These are phyloP conservation scores for Lophium mytilinum DNA, from an alignment of 495 filamentous ascomycete genomes.

Conservation along the genomic window DNA sequence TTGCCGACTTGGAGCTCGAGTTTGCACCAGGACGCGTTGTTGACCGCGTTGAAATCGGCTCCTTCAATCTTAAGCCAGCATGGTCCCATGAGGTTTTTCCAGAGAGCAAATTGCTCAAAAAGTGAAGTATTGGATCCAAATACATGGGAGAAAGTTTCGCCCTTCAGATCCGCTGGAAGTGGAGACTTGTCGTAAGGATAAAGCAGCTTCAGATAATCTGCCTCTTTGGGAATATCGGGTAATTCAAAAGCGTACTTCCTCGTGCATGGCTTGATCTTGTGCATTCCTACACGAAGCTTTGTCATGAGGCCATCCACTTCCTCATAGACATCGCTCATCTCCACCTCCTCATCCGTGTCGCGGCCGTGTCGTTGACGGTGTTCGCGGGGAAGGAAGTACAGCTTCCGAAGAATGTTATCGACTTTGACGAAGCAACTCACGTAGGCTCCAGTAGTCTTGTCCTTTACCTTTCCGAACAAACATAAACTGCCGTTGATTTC, in stretches of 20 bases:
- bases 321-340: constrained; percentile 80
- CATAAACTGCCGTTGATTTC: constrained; percentile 88
- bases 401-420: constrained; percentile 86
- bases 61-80: constrained; percentile 90
- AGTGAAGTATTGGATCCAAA: constrained; percentile 91
- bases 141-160: constrained; percentile 88
- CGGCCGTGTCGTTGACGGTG: constrained; percentile 53
- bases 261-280: constrained; percentile 84
- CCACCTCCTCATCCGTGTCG: constrained; percentile 70
- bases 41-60: constrained; percentile 72
- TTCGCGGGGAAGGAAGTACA: constrained; percentile 86
- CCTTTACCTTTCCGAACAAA: constrained; percentile 92
- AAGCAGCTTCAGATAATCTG: constrained; percentile 83
- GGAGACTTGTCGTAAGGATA: constrained; percentile 80
- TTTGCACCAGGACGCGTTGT: constrained; percentile 94
- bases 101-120: constrained; percentile 96
- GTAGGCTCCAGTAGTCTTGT: constrained; percentile 69
- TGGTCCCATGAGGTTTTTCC: constrained; percentile 96
- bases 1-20: constrained; percentile 76
- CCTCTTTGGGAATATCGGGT: constrained; percentile 75
- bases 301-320: constrained; percentile 84
- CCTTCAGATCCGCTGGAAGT: constrained; percentile 60
- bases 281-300: constrained; percentile 69
- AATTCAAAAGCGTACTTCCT: constrained; percentile 96
- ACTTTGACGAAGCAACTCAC: constrained; percentile 94